Base-by-base conservation (phyloP, 1,284 basidiomycete genomes). In the Moesziomyces sp. region DNA sequence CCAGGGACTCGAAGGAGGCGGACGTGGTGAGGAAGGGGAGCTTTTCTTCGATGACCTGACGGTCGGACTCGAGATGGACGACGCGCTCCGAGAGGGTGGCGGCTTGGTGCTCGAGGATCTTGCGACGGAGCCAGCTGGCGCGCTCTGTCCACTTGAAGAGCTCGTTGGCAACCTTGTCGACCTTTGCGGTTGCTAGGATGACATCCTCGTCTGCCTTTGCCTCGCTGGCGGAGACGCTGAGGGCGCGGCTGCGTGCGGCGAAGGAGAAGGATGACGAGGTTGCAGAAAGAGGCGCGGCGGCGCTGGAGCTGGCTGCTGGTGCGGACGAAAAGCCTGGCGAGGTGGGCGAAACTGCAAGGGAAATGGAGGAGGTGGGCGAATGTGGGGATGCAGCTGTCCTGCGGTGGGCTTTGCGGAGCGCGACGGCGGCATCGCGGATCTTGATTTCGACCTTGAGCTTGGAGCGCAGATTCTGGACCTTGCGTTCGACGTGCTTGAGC, bases 401-500 rank as follows among this genome's bases (percentile, higher is more conserved):
- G 3, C 70, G 61, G 52, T 74, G 66, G 49, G 76, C 74, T 33
- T 62, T 76, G 44, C 77, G 74, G 10, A 80, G 58, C 23, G 75
- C 75, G n/a, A 77, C 65, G 35, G 78, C 77, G 19, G 77, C 78
- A 46, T 80, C 78, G 19, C 77, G 58, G 33, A 80, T 76, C 43
- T 68, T 63, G 52, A 63, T 72, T 43, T 79, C 74, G 33, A 80
- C 77, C 40, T 75, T 74, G 54, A 80, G 69, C 52, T 80, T 80
- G 43, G 58, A 61, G 47, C 70, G 68, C 2, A 76, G 52, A 28
- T 56, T 65, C 30, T 58, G 50, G 0, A 74, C 46, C n/a, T 67
- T 69, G 40, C 57, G 50, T 28, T 78, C 77, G 47, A 78, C 56
- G 18, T 65, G 71, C 42, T 64, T 70, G 48, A 80, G 59, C 28